phyloP scores from a whole-genome alignment of 371 early-diverging fungal species.

The Apophysomyces sp. region DNA sequence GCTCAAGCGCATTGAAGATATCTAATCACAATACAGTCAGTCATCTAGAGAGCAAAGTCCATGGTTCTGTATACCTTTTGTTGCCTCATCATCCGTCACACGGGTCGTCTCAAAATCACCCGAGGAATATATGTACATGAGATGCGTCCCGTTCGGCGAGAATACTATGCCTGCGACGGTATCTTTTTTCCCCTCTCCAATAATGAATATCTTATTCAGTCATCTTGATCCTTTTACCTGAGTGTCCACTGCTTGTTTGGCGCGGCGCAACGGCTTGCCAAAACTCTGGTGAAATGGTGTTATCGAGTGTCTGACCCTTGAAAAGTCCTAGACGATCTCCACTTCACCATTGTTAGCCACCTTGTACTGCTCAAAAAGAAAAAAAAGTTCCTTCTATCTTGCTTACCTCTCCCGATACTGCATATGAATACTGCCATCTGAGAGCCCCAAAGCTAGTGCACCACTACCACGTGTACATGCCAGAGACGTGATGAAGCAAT shows the following conservation, averaged over 20 bases:
- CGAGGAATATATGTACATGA: conserved; percentile 30
- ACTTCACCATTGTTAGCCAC: not conserved
- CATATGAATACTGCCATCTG: conserved; percentile 42
- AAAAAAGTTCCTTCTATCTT: not conserved
- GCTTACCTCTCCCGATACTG: conserved; percentile 16
- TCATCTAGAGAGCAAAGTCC: not conserved
- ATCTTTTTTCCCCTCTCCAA: conserved; percentile 11
- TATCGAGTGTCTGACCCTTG: not conserved
- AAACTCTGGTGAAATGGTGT: conserved; percentile 15
- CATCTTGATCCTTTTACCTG: conserved; percentile 9
- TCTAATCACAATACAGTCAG: not conserved
- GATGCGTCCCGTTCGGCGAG: conserved; percentile 46
- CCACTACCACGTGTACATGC: conserved; percentile 11
- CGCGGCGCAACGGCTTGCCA: conserved; percentile 22
- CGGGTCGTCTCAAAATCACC: conserved; percentile 27
- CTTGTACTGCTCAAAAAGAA: not conserved
- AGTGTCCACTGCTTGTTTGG: conserved; percentile 4
- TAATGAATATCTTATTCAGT: not conserved
- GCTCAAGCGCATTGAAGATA: conserved; percentile 4
- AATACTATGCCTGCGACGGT: conserved; percentile 24
- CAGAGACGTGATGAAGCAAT: conserved; percentile 31
- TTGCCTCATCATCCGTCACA: conserved; percentile 18
- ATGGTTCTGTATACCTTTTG: not conserved
- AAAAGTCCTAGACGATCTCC: not conserved
- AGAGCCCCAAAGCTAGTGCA: conserved; percentile 32